Evolutionary conservation across 164 flowering plant genomes (phyloP).

Genomic region (Stephania cephalantha): DNA sequence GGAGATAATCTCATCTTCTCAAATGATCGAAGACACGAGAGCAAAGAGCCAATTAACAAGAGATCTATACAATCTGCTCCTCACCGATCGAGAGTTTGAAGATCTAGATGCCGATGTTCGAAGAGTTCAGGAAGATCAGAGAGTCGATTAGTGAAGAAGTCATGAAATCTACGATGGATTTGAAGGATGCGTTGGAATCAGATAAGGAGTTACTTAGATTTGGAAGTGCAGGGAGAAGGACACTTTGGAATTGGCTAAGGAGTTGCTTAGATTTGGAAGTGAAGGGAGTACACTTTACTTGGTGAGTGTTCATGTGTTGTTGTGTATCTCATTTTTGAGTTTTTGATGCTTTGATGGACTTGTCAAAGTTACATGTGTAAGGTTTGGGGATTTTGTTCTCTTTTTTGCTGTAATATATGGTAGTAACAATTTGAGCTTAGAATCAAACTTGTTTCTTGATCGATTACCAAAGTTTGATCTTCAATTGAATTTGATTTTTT

Average conservation of each 20-base stretch:
- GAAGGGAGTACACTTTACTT: slow-evolving; percentile 81
- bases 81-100: slow-evolving; percentile 60
- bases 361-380: background rate
- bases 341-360: background rate
- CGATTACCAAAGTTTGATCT: background rate
- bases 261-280: background rate
- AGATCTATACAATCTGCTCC: too few relatives aligned
- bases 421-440: background rate
- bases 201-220: slow-evolving; percentile 63
- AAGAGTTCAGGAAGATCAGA: slow-evolving; percentile 67
- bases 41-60: slow-evolving; percentile 19
- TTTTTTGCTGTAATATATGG: too few relatives aligned
- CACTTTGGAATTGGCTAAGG: too few relatives aligned
- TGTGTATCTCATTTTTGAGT: background rate
- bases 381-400: too few relatives aligned
- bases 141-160: slow-evolving; percentile 39
- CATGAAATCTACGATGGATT: slow-evolving; percentile 24
- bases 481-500: background rate
- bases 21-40: slow-evolving; percentile 18
- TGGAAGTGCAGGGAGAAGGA: slow-evolving; percentile 22
- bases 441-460: background rate
- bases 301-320: slow-evolving; percentile 34
- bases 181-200: slow-evolving; percentile 42
- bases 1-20: background rate
- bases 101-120: slow-evolving; percentile 78